Base-by-base conservation (phyloP, 2,329 filamentous ascomycete genomes). In the Coniella vitis region DNA sequence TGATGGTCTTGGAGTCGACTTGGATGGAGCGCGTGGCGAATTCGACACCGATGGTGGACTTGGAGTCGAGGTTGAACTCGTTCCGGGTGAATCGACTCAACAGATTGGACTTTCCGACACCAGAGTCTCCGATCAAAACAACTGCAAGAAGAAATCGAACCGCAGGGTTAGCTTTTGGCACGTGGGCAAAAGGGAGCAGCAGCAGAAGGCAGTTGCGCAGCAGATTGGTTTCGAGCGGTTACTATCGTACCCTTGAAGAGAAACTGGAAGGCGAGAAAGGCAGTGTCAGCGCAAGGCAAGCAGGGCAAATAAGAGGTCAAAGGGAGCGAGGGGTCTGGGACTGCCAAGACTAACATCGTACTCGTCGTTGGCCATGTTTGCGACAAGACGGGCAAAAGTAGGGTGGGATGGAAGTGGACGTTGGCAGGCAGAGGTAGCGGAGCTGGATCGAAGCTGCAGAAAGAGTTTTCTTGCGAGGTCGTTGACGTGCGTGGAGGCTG, bases 41-140 rank as follows among this genome's bases (percentile, higher is more conserved):
- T 74, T 98, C 93, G 70, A 98, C 93, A 63, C 93, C 93, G 73
- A 98, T 98, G 61, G 93, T 98, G 56, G 93, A 97, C 83, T 98
- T 97, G 70, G 91, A 95, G 74, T 98, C 93, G 59, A 97, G 81
- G 75, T 97, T 97, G 86, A 98, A 98, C 75, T 98, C 93, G 72
- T 98, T 97, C 69, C 93, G 90, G 62, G 93, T 97, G 82, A 98
- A 98, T 73, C 94, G 87, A 75, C 90, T 96, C 74, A 98, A 80
- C 63, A 98, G 88, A 76, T 98, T 98, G 77, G 93, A 98, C 80
- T 98, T 98, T 77, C 93, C 93, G 73, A 98, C 93, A 64, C 93
- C 93, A 60, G 90, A 96, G 76, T 98, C 93, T 82, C 93, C 93
- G 69, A 98, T 98, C 70, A 98, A 79, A 68, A 98, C 93, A 68